Percentiles rank a stretch among this genome's conserved stretches.
These are phyloP conservation scores for Rhodotorula babjevae DNA, from an alignment of 768 basidiomycete genomes.

Conservation along the genomic window DNA sequence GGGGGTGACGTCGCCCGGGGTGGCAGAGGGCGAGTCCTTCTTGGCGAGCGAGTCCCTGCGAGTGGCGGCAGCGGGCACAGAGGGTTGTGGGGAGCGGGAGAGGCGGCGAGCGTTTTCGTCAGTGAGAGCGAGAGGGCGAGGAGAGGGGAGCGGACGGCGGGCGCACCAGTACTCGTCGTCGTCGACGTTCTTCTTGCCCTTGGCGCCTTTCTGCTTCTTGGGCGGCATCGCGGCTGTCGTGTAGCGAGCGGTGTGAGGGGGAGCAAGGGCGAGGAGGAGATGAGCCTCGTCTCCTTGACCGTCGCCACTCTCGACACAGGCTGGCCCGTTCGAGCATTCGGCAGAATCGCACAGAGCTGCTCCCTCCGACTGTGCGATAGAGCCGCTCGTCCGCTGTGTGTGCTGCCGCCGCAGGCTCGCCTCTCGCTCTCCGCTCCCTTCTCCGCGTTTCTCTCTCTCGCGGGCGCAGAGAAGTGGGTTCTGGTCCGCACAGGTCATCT, in stretches of 20 bases:
- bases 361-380: not conserved
- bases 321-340: not conserved
- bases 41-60: conserved; percentile 5
- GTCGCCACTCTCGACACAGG: no score
- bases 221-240: conserved; percentile 54
- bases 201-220: conserved; percentile 60
- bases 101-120: not conserved
- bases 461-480: no score
- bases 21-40: conserved; percentile 44
- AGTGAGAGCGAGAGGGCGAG: not conserved
- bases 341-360: not conserved
- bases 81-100: not conserved
- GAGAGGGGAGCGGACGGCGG: not conserved
- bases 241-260: not conserved
- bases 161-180: conserved; percentile 77
- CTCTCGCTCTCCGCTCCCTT: no score
- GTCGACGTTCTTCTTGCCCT: conserved; percentile 59
- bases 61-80: not conserved
- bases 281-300: no score
- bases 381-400: no score
- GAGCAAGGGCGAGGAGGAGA: not conserved
- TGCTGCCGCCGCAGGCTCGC: no score
- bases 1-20: conserved; percentile 7
- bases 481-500: no score
- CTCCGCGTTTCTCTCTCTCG: no score